Conservation (phyloP, 2,329 filamentous ascomycete species). For the Trichoderma koningii region DNA sequence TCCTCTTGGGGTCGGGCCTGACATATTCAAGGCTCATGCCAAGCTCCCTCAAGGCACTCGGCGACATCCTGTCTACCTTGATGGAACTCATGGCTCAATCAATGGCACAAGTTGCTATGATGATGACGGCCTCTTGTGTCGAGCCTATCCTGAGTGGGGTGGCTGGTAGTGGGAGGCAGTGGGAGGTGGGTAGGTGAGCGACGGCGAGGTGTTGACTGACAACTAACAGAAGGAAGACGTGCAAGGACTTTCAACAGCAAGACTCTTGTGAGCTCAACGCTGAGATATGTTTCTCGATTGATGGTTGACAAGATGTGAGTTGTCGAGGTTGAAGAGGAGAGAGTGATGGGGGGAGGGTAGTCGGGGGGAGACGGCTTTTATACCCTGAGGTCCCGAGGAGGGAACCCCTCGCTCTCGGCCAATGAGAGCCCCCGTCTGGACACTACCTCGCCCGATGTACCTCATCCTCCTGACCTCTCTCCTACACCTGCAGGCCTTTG, state of each 20-base stretch:
- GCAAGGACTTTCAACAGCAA: neutral
- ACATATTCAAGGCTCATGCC: neutral
- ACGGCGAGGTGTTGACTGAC: neutral
- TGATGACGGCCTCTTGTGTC: neutral
- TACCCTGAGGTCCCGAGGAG: slow-evolving; percentile 21
- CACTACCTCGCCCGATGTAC: slow-evolving; percentile 21
- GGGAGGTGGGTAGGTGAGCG: neutral
- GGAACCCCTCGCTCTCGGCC: slow-evolving; percentile 21
- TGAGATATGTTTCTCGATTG: slow-evolving; percentile 16
- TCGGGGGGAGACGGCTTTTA: slow-evolving; percentile 20
- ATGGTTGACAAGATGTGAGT: neutral
- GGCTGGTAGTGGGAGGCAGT: neutral
- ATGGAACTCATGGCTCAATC: slow-evolving; percentile 21
- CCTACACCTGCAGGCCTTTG: slow-evolving; percentile 18
- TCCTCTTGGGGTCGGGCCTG: slow-evolving; percentile 9
- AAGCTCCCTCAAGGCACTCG: slow-evolving; percentile 5
- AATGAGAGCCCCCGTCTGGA: slow-evolving; percentile 18
- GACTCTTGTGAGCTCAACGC: neutral
- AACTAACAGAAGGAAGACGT: slow-evolving; percentile 8
- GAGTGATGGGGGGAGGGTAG: slow-evolving; percentile 22
- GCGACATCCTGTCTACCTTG: slow-evolving; percentile 17
- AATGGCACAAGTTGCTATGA: neutral
- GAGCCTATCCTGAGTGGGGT: neutral
- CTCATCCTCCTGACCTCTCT: slow-evolving; percentile 23
- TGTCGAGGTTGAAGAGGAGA: slow-evolving; percentile 16